A percentile compares a stretch with the other conserved stretches of the same genome.
Conservation (phyloP, 2,329 filamentous ascomycete species). For the Trichoderma sp. region DNA sequence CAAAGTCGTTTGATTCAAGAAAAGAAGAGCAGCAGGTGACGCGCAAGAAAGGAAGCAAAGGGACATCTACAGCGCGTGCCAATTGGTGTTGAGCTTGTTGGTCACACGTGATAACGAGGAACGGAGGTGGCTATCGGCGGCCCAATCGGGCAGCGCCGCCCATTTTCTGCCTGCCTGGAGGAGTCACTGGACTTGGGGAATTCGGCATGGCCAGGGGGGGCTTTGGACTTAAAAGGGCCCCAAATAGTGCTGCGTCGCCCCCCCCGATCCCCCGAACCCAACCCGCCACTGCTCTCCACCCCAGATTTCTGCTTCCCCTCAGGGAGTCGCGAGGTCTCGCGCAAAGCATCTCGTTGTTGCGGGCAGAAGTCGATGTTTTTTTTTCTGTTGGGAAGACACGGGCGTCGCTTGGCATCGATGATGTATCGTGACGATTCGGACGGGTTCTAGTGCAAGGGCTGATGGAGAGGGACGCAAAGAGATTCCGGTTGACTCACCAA, state of each 20-base stretch:
- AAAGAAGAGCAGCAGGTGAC: not conserved
- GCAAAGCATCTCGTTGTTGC: conserved; percentile 18
- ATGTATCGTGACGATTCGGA: not conserved
- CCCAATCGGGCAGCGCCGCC: conserved; percentile 18
- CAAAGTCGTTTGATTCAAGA: not conserved
- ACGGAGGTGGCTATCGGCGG: conserved; percentile 6
- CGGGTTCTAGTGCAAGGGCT: not conserved
- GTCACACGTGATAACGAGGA: conserved; percentile 13
- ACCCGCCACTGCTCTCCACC: conserved; percentile 26
- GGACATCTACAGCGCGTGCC: not conserved
- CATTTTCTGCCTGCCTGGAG: conserved; percentile 11
- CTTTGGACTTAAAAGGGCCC: conserved; percentile 50
- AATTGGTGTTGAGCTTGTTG: not conserved
- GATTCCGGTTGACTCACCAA: conserved; percentile 59
- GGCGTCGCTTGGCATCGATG: not conserved
- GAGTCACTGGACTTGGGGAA: conserved; percentile 10
- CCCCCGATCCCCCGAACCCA: conserved; percentile 29
- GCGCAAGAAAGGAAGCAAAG: not conserved
- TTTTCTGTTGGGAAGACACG: not conserved
- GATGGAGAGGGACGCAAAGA: not conserved
- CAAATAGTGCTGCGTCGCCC: conserved; percentile 53
- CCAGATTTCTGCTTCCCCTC: conserved; percentile 32
- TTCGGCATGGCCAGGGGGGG: conserved; percentile 22
- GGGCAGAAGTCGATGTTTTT: not conserved
- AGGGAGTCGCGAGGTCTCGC: conserved; percentile 21